Evolutionary conservation across 2,329 filamentous ascomycete species (phyloP).

Genomic region (Bipolaris gigantea): DNA sequence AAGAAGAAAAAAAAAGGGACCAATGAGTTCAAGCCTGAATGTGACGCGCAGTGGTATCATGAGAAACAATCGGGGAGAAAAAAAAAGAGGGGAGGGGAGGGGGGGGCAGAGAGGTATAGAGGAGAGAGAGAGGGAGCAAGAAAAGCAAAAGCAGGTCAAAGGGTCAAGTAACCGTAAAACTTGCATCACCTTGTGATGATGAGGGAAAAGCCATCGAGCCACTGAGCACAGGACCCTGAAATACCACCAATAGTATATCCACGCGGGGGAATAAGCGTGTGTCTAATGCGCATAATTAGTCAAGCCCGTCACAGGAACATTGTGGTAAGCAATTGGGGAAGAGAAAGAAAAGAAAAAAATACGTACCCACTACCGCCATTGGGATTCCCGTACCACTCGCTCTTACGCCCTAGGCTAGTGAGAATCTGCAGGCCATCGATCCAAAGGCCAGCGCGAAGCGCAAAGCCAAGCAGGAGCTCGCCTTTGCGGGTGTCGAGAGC

Average conservation of each 20-base stretch:
- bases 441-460: slow-evolving; percentile 76
- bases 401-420: slow-evolving; percentile 85
- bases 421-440: slow-evolving; percentile 88
- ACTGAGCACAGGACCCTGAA: slow-evolving; percentile 75
- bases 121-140: neutral
- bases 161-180: neutral
- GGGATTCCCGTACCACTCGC: slow-evolving; percentile 79
- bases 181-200: slow-evolving; percentile 70
- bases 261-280: slow-evolving; percentile 83
- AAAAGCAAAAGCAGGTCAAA: neutral
- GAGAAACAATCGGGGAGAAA: neutral
- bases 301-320: neutral
- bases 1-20: neutral
- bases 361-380: slow-evolving; percentile 81
- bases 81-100: neutral
- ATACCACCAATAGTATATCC: slow-evolving; percentile 89
- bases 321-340: too few relatives aligned
- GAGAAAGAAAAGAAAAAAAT: neutral
- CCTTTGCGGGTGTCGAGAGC: slow-evolving; percentile 80
- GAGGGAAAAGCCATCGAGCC: slow-evolving; percentile 84
- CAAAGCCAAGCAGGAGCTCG: slow-evolving; percentile 86
- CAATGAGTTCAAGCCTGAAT: neutral
- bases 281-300: slow-evolving; percentile 55
- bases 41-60: slow-evolving; percentile 12
- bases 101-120: neutral